Conservation (phyloP, 202 grass and related monocot genomes). For the Zoysia matrella region DNA sequence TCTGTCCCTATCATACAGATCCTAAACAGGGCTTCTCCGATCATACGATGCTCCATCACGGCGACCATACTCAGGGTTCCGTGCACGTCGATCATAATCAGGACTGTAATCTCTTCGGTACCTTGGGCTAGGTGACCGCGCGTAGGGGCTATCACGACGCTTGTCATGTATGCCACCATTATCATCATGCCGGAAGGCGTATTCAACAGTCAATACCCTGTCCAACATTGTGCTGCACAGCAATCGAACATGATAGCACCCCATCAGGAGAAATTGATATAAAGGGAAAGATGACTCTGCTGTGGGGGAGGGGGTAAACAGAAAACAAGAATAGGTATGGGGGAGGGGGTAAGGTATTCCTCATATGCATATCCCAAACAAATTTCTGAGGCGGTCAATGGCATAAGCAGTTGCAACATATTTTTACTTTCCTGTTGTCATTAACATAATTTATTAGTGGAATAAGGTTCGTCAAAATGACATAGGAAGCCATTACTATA, state of each 20-base stretch:
- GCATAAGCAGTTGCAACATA: not conserved
- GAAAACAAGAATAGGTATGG: too few relatives aligned
- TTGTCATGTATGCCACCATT: slow-evolving; percentile 46
- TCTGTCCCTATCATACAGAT: slow-evolving; percentile 33
- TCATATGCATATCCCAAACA: slow-evolving; percentile 15
- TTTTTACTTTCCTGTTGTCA: not conserved
- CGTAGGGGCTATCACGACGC: slow-evolving; percentile 36
- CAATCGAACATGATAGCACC: slow-evolving; percentile 12
- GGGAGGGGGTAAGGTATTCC: not conserved
- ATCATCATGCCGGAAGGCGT: slow-evolving; percentile 68
- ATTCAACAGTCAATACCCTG: slow-evolving; percentile 73
- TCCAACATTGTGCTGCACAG: slow-evolving; percentile 64
- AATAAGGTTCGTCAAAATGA: not conserved
- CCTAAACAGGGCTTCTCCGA: slow-evolving; percentile 58
- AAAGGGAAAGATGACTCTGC: not conserved
- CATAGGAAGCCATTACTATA: not conserved
- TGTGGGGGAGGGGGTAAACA: too few relatives aligned
- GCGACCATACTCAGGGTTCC: slow-evolving; percentile 64
- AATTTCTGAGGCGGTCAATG: slow-evolving; percentile 1
- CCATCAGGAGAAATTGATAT: slow-evolving; percentile 10
- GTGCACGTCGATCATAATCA: not conserved
- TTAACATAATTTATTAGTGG: not conserved
- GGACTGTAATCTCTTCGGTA: too few relatives aligned
- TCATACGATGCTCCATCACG: slow-evolving; percentile 35
- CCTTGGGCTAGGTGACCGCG: slow-evolving; percentile 7